These are phyloP conservation scores for Fusarium sp. DNA, from an alignment of 2,329 filamentous ascomycete genomes.

Conservation along the genomic window DNA sequence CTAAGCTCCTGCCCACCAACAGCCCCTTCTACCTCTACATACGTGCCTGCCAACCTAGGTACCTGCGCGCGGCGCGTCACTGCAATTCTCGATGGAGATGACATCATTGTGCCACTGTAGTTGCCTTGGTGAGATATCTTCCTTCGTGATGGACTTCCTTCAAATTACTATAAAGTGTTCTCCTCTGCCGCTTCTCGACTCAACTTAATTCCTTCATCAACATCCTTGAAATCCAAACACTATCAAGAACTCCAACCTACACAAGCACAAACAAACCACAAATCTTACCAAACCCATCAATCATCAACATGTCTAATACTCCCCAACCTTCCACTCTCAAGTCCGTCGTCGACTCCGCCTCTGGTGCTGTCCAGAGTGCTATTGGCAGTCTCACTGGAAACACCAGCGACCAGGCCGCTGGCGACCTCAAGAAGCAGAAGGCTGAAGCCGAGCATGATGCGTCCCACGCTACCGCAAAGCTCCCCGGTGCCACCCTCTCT, in stretches of 20 bases:
- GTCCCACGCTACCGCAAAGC: constrained; percentile 77
- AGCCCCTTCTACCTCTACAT: background rate
- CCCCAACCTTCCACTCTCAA: constrained; percentile 74
- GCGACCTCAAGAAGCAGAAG: constrained; percentile 69
- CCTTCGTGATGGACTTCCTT: constrained; percentile 26
- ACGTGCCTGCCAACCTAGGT: background rate
- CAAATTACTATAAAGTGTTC: constrained; percentile 29
- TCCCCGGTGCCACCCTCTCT: constrained; percentile 76
- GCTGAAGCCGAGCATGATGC: constrained; percentile 73
- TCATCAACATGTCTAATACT: constrained; percentile 43
- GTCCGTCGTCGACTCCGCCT: constrained; percentile 77
- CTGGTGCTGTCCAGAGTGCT: constrained; percentile 75
- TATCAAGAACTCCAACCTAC: constrained; percentile 6
- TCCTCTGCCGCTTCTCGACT: constrained; percentile 33
- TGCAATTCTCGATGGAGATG: constrained; percentile 19
- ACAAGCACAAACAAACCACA: background rate
- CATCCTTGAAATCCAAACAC: constrained; percentile 8
- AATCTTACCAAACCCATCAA: background rate
- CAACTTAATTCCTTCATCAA: background rate
- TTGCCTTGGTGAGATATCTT: constrained; percentile 14
- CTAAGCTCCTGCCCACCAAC: background rate
- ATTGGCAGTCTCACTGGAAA: constrained; percentile 78
- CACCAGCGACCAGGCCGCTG: constrained; percentile 70
- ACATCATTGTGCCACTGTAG: constrained; percentile 30
- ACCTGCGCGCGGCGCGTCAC: constrained; percentile 16